Percentiles rank a stretch among this genome's conserved stretches.
Conservation (phyloP, 495 filamentous ascomycete genomes). For the Talaromyces nanjingensis region DNA sequence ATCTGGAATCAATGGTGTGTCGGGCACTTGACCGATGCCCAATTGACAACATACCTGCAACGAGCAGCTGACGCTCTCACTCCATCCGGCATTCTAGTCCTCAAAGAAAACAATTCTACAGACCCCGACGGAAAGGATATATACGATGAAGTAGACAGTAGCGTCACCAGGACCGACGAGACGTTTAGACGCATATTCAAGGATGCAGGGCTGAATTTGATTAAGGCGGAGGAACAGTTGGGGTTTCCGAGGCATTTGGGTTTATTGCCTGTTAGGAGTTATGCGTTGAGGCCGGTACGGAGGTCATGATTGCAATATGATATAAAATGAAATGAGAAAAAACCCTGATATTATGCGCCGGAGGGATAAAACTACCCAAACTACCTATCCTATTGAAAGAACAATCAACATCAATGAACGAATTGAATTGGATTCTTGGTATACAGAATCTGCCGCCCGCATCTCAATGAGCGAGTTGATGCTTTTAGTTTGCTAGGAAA, state of each 20-base stretch:
- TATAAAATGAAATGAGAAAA: not conserved
- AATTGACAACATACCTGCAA: constrained; percentile 61
- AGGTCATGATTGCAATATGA: not conserved
- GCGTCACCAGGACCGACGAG: constrained; percentile 67
- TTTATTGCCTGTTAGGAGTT: constrained; percentile 64
- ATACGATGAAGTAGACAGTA: constrained; percentile 72
- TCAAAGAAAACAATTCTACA: constrained; percentile 84
- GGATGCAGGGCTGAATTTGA: constrained; percentile 57
- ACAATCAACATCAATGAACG: not conserved
- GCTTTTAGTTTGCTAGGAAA: not conserved
- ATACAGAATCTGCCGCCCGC: not conserved
- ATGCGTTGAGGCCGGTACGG: constrained; percentile 43
- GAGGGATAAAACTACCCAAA: not conserved
- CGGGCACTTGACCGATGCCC: constrained; percentile 77
- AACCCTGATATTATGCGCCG: not conserved
- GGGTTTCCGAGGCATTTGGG: constrained; percentile 60
- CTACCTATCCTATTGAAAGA: not conserved
- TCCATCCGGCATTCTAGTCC: constrained; percentile 51
- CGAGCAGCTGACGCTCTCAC: constrained; percentile 52
- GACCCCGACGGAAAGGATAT: constrained; percentile 49
- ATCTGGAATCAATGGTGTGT: constrained; percentile 87
- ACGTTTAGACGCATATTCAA: constrained; percentile 66
- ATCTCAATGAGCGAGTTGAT: not conserved
- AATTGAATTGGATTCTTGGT: not conserved
- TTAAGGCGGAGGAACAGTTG: constrained; percentile 68